phyloP scores from a whole-genome alignment of 2,329 filamentous ascomycete species.

The Ophiobolus disseminans region DNA sequence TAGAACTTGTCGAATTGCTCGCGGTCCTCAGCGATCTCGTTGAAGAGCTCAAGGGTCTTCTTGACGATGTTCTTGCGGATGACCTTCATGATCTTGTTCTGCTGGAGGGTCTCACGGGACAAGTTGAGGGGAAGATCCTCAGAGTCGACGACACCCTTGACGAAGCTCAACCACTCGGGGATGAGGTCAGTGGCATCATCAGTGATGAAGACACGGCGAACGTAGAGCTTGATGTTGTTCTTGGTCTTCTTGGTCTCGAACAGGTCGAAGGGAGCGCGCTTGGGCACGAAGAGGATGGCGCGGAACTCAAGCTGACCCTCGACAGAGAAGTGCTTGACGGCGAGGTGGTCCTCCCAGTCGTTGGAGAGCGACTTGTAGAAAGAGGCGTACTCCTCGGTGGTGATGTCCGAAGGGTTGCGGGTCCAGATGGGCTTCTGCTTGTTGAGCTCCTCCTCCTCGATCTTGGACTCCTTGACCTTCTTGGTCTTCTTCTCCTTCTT shows the following conservation, averaged over 20 bases:
- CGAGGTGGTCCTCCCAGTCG: constrained; percentile 99
- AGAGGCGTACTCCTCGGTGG: constrained; percentile 92
- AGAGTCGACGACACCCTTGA: constrained; percentile 99
- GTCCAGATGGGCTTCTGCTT: constrained; percentile 99
- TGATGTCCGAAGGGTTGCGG: constrained; percentile 95
- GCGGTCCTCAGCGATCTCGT: constrained; percentile 98
- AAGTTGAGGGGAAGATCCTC: constrained; percentile 99
- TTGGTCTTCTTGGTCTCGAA: constrained; percentile 99
- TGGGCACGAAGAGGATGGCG: constrained; percentile 98
- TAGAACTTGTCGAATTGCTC: constrained; percentile 99
- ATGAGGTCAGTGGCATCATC: constrained; percentile 99
- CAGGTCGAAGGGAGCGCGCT: constrained; percentile 98
- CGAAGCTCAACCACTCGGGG: constrained; percentile 97
- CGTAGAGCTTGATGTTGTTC: constrained; percentile 99
- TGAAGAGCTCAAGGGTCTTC: constrained; percentile 99
- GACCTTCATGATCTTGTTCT: constrained; percentile 99
- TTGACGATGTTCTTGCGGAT: constrained; percentile 99
- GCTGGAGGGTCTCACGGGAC: constrained; percentile 99
- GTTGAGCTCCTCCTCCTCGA: constrained; percentile 99
- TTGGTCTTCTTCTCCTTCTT: constrained; percentile 97
- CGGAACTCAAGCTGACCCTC: constrained; percentile 99
- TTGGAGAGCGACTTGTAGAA: constrained; percentile 99
- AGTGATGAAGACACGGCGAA: constrained; percentile 99
- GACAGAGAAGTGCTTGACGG: constrained; percentile 99
- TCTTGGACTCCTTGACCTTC: constrained; percentile 98